Percentiles rank a stretch among this genome's conserved stretches.
Conservation (phyloP, 2,329 filamentous ascomycete genomes). For the Cadophora gregata region DNA sequence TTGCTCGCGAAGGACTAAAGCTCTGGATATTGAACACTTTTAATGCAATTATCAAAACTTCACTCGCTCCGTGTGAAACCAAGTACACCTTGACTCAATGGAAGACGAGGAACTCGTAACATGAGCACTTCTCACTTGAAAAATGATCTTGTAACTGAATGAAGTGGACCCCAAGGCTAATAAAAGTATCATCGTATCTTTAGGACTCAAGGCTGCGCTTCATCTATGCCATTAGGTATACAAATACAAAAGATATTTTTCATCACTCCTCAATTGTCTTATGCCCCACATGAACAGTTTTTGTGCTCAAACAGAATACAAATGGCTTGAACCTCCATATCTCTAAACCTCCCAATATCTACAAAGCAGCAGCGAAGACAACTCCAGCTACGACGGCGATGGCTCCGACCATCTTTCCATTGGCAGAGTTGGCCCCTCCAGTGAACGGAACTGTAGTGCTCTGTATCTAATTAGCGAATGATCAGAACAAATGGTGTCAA, state of each 20-base stretch:
- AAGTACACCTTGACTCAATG: too few species aligned
- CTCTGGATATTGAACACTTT: too few species aligned
- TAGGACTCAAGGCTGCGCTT: too few species aligned
- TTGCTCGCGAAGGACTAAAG: too few species aligned
- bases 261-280: background rate
- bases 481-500: background rate
- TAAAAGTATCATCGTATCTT: too few species aligned
- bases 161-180: too few species aligned
- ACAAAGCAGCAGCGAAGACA: constrained; percentile 16
- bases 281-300: background rate
- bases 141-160: too few species aligned
- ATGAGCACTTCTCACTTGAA: too few species aligned
- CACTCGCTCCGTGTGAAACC: too few species aligned
- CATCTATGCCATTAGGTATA: constrained; percentile 13
- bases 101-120: too few species aligned
- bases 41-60: too few species aligned
- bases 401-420: constrained; percentile 3
- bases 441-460: constrained; percentile 20
- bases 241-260: background rate
- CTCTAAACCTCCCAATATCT: background rate
- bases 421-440: constrained; percentile 13
- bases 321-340: too few species aligned
- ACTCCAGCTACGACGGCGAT: constrained; percentile 13
- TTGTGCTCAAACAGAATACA: background rate
- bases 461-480: constrained; percentile 3